Conservation (phyloP, 257 asterid species). For the Solanum phureja region DNA sequence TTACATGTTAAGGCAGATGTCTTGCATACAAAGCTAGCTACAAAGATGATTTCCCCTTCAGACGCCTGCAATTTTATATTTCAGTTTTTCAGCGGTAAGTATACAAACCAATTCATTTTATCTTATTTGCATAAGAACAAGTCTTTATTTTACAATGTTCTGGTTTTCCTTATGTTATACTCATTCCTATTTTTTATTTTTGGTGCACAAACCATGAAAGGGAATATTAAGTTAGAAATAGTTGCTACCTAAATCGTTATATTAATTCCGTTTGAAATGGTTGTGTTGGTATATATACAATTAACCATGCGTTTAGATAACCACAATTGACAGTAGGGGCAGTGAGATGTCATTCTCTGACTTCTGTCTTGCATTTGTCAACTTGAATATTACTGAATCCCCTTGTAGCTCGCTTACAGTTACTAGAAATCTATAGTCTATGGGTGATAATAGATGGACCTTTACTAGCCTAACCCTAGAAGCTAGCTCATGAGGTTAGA, state of each 20-base stretch:
- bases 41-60: conserved; percentile 52
- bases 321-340: neutral
- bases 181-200: neutral
- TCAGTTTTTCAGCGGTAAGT: conserved; percentile 75
- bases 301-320: no score
- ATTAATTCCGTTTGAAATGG: neutral
- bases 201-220: neutral
- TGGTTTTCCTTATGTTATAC: neutral
- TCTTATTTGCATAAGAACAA: neutral
- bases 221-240: neutral
- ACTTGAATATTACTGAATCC: no score
- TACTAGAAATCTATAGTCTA: no score
- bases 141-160: neutral
- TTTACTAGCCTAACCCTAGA: neutral
- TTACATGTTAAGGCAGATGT: conserved; percentile 60
- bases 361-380: neutral
- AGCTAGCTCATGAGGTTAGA: neutral
- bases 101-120: neutral
- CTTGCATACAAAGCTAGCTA: conserved; percentile 48
- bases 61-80: conserved; percentile 63
- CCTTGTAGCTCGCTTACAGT: neutral
- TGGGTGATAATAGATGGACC: neutral
- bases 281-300: neutral
- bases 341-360: neutral
- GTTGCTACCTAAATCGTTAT: neutral